These are phyloP conservation scores for Nitzschia palea DNA, from an alignment of 108 stramenopile genomes.

Conservation along the genomic window DNA sequence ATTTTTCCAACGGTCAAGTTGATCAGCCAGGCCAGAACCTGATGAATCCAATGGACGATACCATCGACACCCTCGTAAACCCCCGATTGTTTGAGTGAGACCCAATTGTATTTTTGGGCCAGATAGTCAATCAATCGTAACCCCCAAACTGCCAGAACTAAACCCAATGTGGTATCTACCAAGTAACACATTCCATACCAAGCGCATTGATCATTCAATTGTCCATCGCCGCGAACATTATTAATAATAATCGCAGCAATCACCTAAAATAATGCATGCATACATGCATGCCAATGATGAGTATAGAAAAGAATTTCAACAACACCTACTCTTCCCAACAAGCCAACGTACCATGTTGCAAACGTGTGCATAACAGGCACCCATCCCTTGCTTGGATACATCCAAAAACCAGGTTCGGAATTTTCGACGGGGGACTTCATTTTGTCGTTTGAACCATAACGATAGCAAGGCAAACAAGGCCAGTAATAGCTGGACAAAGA, in stretches of 20 bases:
- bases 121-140: conserved; percentile 62
- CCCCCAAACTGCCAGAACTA: conserved; percentile 72
- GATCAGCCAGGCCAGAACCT: conserved; percentile 76
- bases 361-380: conserved; percentile 90
- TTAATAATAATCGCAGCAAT: conserved; percentile 78
- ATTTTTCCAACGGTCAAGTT: conserved; percentile 80
- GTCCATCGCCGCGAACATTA: conserved; percentile 50
- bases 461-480: conserved; percentile 73
- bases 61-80: conserved; percentile 77
- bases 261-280: conserved; percentile 23
- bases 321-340: too few species aligned
- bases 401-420: conserved; percentile 88
- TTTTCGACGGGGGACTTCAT: conserved; percentile 70
- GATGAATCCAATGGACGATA: conserved; percentile 72
- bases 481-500: conserved; percentile 76
- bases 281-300: not conserved
- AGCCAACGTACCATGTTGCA: conserved; percentile 69
- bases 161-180: conserved; percentile 85
- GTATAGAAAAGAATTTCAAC: too few species aligned
- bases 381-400: conserved; percentile 83
- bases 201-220: conserved; percentile 85
- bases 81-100: conserved; percentile 79
- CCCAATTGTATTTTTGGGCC: conserved; percentile 70
- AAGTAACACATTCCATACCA: conserved; percentile 92
- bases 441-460: conserved; percentile 78